A percentile compares a stretch with the other conserved stretches of the same genome.
Evolutionary conservation across 768 basidiomycete genomes (phyloP).

Genomic region (Lactarius psammicola): DNA sequence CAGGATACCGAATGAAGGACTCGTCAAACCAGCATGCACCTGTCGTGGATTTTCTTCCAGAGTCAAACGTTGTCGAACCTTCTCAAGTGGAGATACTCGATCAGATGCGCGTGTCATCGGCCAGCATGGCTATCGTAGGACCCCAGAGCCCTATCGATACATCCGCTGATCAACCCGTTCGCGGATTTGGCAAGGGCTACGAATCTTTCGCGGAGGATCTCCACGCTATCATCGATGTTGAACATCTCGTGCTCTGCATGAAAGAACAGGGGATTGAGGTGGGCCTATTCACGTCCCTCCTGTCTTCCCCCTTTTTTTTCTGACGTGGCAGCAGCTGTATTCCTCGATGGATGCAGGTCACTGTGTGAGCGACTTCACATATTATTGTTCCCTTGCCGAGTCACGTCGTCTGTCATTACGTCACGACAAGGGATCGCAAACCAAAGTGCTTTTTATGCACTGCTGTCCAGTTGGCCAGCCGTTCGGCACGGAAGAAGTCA

Average conservation of each 20-base stretch:
- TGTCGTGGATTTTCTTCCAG: conserved; percentile 34
- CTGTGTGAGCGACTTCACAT: conserved; percentile 73
- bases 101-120: conserved; percentile 34
- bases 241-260: conserved; percentile 51
- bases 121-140: conserved; percentile 18
- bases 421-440: conserved; percentile 30
- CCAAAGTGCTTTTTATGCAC: conserved; percentile 64
- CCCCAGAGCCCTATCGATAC: conserved; percentile 16
- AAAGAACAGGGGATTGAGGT: conserved; percentile 51
- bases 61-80: conserved; percentile 19
- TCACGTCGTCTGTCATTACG: conserved; percentile 42
- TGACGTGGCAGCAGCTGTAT: conserved; percentile 50
- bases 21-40: conserved; percentile 58
- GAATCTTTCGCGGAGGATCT: conserved; percentile 53
- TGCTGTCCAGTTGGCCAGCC: conserved; percentile 69
- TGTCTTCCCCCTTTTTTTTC: neutral
- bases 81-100: conserved; percentile 43
- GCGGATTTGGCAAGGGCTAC: conserved; percentile 41
- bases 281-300: conserved; percentile 21
- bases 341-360: conserved; percentile 75
- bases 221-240: conserved; percentile 53
- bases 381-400: conserved; percentile 72
- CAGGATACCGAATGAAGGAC: conserved; percentile 71
- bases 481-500: conserved; percentile 62
- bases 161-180: conserved; percentile 22